phyloP scores from a whole-genome alignment of 352 stramenopile species.

The Aphanomyces cochlioides region DNA sequence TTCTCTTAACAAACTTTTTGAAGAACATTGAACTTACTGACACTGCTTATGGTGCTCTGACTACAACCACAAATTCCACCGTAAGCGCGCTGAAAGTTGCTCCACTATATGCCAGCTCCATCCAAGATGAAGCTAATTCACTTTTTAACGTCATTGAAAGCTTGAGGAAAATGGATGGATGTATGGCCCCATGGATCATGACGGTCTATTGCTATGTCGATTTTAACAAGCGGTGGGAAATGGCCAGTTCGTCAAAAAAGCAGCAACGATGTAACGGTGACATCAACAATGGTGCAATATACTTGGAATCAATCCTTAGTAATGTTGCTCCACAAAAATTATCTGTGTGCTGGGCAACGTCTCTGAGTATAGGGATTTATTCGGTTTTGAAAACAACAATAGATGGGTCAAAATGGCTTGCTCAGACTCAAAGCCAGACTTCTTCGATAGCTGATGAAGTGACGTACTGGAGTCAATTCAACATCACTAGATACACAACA shows the following conservation, averaged over 20 bases:
- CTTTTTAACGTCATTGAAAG: conserved; percentile 17
- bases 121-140: conserved; percentile 28
- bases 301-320: conserved; percentile 25
- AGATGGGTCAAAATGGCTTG: background rate
- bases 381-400: background rate
- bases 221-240: conserved; percentile 15
- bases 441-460: conserved; percentile 15
- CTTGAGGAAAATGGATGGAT: conserved; percentile 14
- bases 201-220: conserved; percentile 28
- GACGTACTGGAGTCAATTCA: background rate
- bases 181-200: conserved; percentile 13
- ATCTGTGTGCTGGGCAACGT: background rate
- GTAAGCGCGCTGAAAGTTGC: conserved; percentile 2
- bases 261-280: conserved; percentile 14
- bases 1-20: too few species aligned
- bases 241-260: background rate
- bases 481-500: background rate
- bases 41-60: background rate
- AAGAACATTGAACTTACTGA: too few species aligned
- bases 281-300: conserved; percentile 14
- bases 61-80: background rate
- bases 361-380: conserved; percentile 1
- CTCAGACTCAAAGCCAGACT: background rate
- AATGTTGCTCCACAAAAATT: conserved; percentile 7
- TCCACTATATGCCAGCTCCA: conserved; percentile 9